Base-by-base conservation (phyloP, 2,329 filamentous ascomycete species). In the Colletotrichum lindemuthianum region DNA sequence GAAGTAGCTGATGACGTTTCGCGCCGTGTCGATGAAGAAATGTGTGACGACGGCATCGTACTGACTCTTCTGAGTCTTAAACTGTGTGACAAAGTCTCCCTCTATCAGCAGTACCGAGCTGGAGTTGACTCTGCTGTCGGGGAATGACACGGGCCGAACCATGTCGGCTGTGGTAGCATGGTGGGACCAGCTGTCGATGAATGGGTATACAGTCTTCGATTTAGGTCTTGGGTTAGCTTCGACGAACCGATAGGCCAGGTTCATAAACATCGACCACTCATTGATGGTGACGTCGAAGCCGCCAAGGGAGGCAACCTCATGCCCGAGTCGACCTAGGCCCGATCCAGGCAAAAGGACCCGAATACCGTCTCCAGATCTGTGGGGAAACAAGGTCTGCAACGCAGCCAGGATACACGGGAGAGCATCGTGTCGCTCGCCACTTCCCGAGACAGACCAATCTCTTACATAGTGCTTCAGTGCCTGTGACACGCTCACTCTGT, bases 1-100 rank as follows among this genome's bases (percentile, higher is more conserved):
- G 6, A 88, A 75, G 65, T 88, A 88, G 0, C 70, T 74, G 70
- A 86, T 77, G 1, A 87, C 71, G 58, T 88, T 88, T 0, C 84
- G 79, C 0, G 86, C 85, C 0, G 85, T 88, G 69, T 88, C 86
- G 67, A 88, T 87, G 73, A 88, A 88, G 73, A 87, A 88, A 47
- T 86, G 80, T 0, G 86, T 87, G 0, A 86, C 72, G 0, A 88
- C 72, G 1, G 80, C 75, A 57, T 88, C 84, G 70, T 78, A 87
- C 4, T 68, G 54, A 0, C 70, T 69, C 0, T 66, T 53, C 8
- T 68, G 53, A 1, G 72, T 43, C 3, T 70, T 60, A 65, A 81
- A 81, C 2, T 68, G 74, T 0, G 79, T 81, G 0, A 80, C 84
- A 66, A 88, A 88, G 68, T 88, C 86, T 1, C 85, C 86, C 68